phyloP scores from a whole-genome alignment of 2,329 filamentous ascomycete species.

The Pseudopithomyces chartarum region DNA sequence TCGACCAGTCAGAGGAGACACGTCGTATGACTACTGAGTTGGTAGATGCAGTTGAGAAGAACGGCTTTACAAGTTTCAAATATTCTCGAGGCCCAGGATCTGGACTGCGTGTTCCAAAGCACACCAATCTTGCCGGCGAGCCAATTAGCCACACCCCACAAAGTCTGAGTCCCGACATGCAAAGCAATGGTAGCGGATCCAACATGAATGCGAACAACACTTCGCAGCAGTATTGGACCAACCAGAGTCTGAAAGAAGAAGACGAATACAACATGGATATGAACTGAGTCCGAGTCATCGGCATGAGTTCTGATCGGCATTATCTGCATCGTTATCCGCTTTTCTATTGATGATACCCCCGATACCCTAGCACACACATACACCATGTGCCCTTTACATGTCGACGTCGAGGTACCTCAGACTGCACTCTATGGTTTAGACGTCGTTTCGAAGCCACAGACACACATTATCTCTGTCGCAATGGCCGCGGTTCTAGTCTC shows the following conservation, averaged over 20 bases:
- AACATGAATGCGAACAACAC: slow-evolving; percentile 29
- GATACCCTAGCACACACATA: slow-evolving; percentile 31
- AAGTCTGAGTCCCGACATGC: slow-evolving; percentile 57
- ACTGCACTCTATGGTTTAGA: background rate
- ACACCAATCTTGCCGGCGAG: slow-evolving; percentile 90
- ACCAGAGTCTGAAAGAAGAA: slow-evolving; percentile 82
- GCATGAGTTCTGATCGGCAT: slow-evolving; percentile 21
- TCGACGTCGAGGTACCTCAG: slow-evolving; percentile 8
- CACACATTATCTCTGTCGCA: background rate
- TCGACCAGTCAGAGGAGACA: slow-evolving; percentile 78
- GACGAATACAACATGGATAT: slow-evolving; percentile 86
- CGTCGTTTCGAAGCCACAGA: background rate
- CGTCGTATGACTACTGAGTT: slow-evolving; percentile 94
- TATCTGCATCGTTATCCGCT: slow-evolving; percentile 18
- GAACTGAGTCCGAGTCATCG: slow-evolving; percentile 27
- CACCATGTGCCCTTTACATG: slow-evolving; percentile 32
- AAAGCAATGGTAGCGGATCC: slow-evolving; percentile 71
- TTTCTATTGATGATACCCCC: slow-evolving; percentile 40
- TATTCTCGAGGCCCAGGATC: slow-evolving; percentile 85
- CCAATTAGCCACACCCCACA: slow-evolving; percentile 66
- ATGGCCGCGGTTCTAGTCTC: slow-evolving; percentile 24
- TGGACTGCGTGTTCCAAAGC: slow-evolving; percentile 87
- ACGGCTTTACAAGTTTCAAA: slow-evolving; percentile 73
- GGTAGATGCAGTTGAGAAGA: slow-evolving; percentile 82
- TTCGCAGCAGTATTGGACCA: slow-evolving; percentile 60